Conservation (phyloP, 2,329 filamentous ascomycete species). For the Aspergillus ruber region DNA sequence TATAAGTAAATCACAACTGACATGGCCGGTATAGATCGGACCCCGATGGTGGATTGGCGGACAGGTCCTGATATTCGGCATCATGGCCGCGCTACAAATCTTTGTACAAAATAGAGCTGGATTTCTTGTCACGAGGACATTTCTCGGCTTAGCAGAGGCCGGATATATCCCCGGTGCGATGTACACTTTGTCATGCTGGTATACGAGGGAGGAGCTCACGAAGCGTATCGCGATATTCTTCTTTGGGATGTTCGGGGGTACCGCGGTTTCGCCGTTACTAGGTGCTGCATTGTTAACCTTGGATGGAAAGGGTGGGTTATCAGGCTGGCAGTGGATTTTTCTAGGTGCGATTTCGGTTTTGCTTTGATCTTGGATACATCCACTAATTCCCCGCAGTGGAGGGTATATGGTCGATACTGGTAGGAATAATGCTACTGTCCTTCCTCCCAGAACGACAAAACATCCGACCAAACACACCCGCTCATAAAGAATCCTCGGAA, state of each 20-base stretch:
- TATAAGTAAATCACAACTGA: background rate
- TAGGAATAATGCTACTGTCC: slow-evolving; percentile 35
- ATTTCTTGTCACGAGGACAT: slow-evolving; percentile 40
- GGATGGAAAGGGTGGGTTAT: slow-evolving; percentile 34
- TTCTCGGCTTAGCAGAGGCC: slow-evolving; percentile 46
- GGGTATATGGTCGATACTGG: slow-evolving; percentile 39
- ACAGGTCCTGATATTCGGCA: slow-evolving; percentile 46
- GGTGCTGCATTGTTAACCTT: slow-evolving; percentile 45
- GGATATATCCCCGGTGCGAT: slow-evolving; percentile 49
- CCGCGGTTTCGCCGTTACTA: slow-evolving; percentile 45
- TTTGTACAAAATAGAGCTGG: slow-evolving; percentile 39
- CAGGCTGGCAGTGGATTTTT: slow-evolving; percentile 50
- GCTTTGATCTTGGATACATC: background rate
- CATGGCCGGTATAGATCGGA: slow-evolving; percentile 20
- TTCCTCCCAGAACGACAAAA: slow-evolving; percentile 27
- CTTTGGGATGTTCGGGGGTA: slow-evolving; percentile 49
- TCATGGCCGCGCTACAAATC: slow-evolving; percentile 42
- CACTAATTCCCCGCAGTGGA: slow-evolving; percentile 30
- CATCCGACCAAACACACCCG: slow-evolving; percentile 21
- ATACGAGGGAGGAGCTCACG: slow-evolving; percentile 41
- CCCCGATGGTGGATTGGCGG: slow-evolving; percentile 45
- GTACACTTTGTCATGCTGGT: slow-evolving; percentile 49
- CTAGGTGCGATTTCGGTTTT: slow-evolving; percentile 25
- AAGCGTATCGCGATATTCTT: slow-evolving; percentile 47
- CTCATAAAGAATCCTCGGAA: background rate